Evolutionary conservation across 2,329 filamentous ascomycete genomes (phyloP).

Genomic region (Xylariales sp.): DNA sequence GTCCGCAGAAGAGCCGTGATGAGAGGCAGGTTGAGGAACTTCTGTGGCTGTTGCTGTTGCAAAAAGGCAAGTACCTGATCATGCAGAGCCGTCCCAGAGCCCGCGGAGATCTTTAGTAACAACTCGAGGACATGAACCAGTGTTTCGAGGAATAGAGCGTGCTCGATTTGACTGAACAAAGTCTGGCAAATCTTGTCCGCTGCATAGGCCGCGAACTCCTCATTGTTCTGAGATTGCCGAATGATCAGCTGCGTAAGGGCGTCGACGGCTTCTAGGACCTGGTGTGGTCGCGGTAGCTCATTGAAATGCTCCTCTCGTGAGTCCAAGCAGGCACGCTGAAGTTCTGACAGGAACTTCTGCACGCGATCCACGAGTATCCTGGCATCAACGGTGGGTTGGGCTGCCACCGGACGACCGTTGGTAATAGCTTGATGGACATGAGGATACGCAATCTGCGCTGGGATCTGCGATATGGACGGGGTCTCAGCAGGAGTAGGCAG

Average conservation of each 20-base stretch:
- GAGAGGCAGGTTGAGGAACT: slow-evolving; percentile 53
- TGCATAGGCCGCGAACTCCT: slow-evolving; percentile 54
- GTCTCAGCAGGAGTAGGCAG: slow-evolving; percentile 58
- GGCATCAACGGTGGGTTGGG: slow-evolving; percentile 42
- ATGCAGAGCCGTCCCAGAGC: slow-evolving; percentile 43
- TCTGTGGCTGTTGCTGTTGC: slow-evolving; percentile 50
- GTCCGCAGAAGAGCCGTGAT: slow-evolving; percentile 54
- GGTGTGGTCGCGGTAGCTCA: slow-evolving; percentile 54
- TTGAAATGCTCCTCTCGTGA: slow-evolving; percentile 55
- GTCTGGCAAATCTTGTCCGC: slow-evolving; percentile 55
- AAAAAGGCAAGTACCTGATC: slow-evolving; percentile 53
- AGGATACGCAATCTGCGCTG: slow-evolving; percentile 50
- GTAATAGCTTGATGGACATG: slow-evolving; percentile 44
- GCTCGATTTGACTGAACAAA: slow-evolving; percentile 48
- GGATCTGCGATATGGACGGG: slow-evolving; percentile 49
- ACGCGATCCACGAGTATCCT: slow-evolving; percentile 50
- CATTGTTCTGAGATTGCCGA: slow-evolving; percentile 56
- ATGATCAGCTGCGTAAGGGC: slow-evolving; percentile 58
- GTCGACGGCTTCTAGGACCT: slow-evolving; percentile 59
- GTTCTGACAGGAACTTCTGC: slow-evolving; percentile 52
- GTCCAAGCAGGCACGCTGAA: slow-evolving; percentile 49
- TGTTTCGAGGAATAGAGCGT: slow-evolving; percentile 55
- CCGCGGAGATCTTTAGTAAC: slow-evolving; percentile 50
- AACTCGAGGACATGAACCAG: slow-evolving; percentile 59
- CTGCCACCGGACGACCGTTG: slow-evolving; percentile 44